These are phyloP conservation scores for Ogataea polymorpha DNA, from an alignment of 805 yeast species.

Conservation along the genomic window DNA sequence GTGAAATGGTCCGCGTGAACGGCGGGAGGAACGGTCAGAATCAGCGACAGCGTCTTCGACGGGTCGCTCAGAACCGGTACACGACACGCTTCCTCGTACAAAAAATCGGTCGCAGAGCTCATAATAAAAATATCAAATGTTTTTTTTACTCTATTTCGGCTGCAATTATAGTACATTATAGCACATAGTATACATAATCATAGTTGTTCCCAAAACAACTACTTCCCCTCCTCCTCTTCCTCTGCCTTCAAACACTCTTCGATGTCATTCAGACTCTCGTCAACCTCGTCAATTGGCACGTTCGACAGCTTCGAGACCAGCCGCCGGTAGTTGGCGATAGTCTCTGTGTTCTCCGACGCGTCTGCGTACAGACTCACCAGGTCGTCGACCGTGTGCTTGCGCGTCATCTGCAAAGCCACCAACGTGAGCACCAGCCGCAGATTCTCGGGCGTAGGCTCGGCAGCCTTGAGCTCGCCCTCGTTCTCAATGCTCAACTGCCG, in stretches of 20 bases:
- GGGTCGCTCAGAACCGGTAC: conserved; percentile 6
- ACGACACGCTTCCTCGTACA: conserved; percentile 4
- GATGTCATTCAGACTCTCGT: conserved; percentile 62
- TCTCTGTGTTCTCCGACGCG: conserved; percentile 45
- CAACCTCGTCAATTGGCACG: conserved; percentile 63
- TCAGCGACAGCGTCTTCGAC: conserved; percentile 14
- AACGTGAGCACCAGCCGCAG: conserved; percentile 39
- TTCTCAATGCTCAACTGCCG: conserved; percentile 14
- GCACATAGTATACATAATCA: not conserved
- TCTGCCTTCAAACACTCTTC: conserved; percentile 32
- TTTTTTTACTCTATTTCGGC: no score
- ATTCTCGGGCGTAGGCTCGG: conserved; percentile 22
- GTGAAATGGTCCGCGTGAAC: conserved; percentile 12
- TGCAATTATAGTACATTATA: not conserved
- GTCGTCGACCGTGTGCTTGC: conserved; percentile 53
- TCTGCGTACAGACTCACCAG: conserved; percentile 34
- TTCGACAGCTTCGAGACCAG: conserved; percentile 69
- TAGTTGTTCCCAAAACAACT: no score
- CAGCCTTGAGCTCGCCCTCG: conserved; percentile 21
- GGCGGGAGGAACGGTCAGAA: conserved; percentile 22
- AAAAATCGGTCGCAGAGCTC: not conserved
- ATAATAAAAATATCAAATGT: not conserved
- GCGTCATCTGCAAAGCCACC: conserved; percentile 49
- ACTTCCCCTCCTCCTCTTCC: conserved; percentile 7
- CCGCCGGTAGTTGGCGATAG: conserved; percentile 64